Evolutionary conservation across 257 asterid genomes (phyloP).

Genomic region (Marsdenia floribunda): DNA sequence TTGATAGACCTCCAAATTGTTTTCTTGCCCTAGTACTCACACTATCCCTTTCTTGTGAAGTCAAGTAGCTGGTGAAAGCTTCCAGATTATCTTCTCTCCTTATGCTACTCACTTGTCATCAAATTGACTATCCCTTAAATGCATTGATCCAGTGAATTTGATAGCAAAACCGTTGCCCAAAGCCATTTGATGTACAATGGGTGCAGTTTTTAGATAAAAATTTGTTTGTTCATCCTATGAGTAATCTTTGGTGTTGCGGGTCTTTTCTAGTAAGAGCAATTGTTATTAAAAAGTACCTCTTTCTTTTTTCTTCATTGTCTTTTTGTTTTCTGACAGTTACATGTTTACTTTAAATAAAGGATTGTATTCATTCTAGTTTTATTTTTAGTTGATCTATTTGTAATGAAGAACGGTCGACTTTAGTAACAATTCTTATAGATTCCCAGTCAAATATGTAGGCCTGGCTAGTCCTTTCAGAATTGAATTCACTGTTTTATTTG

Average conservation of each 20-base stretch:
- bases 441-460: not conserved
- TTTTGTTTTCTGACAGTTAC: not conserved
- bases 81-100: not conserved
- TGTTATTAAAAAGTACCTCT: not conserved
- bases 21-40: not conserved
- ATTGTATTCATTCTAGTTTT: not conserved
- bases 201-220: not conserved
- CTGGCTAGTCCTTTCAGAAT: not conserved
- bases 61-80: not conserved
- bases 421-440: not conserved
- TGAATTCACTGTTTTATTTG: not conserved
- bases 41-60: not conserved
- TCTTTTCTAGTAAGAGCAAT: slow-evolving; percentile 6
- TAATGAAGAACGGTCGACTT: not conserved
- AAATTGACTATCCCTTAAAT: slow-evolving; percentile 1
- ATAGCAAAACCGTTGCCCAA: not conserved
- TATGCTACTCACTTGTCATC: not conserved
- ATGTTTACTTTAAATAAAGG: not conserved
- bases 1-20: not conserved
- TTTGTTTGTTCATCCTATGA: not conserved
- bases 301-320: not conserved
- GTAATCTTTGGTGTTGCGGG: not conserved
- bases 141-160: not conserved
- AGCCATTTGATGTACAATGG: not conserved
- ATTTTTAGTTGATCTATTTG: not conserved